A percentile compares a stretch with the other conserved stretches of the same genome.
Evolutionary conservation across 352 stramenopile genomes (phyloP).

Genomic region (Pilasporangium apinafurcum): DNA sequence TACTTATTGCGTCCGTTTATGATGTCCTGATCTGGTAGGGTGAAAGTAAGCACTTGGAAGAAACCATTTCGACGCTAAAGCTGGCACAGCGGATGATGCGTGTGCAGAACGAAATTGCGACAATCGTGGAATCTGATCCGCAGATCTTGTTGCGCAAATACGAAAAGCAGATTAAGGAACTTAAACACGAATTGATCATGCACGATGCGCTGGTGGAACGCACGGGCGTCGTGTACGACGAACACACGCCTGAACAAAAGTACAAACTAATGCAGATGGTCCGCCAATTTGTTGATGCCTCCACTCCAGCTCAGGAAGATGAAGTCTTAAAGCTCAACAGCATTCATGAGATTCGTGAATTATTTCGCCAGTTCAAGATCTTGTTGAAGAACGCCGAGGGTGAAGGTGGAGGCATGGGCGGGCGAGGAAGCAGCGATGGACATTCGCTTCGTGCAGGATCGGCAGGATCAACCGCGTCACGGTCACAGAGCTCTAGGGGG

Average conservation of each 20-base stretch:
- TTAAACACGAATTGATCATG: constrained; percentile 93
- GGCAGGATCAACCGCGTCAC: constrained; percentile 41
- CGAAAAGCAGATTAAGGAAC: constrained; percentile 88
- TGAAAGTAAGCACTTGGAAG: constrained; percentile 88
- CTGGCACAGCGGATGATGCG: constrained; percentile 92
- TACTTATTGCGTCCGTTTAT: not conserved
- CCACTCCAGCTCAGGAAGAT: constrained; percentile 63
- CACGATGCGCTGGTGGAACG: constrained; percentile 90
- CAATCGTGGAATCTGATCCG: constrained; percentile 85
- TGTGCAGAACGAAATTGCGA: constrained; percentile 86
- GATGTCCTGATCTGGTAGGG: too few relatives aligned
- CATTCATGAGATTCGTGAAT: constrained; percentile 88
- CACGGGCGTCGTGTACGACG: constrained; percentile 76
- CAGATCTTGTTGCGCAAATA: constrained; percentile 84
- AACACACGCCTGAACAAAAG: constrained; percentile 91
- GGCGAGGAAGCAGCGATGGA: not conserved
- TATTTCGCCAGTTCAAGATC: constrained; percentile 90
- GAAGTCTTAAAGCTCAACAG: constrained; percentile 70
- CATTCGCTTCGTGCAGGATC: constrained; percentile 33
- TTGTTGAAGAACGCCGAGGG: constrained; percentile 62
- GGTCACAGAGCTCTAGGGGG: constrained; percentile 41
- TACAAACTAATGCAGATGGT: constrained; percentile 65
- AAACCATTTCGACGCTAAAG: constrained; percentile 92
- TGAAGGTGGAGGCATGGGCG: constrained; percentile 7
- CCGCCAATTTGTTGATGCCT: constrained; percentile 68